These are phyloP conservation scores for Pleurotus citrinopileatus DNA, from an alignment of 768 basidiomycete genomes.

Conservation along the genomic window DNA sequence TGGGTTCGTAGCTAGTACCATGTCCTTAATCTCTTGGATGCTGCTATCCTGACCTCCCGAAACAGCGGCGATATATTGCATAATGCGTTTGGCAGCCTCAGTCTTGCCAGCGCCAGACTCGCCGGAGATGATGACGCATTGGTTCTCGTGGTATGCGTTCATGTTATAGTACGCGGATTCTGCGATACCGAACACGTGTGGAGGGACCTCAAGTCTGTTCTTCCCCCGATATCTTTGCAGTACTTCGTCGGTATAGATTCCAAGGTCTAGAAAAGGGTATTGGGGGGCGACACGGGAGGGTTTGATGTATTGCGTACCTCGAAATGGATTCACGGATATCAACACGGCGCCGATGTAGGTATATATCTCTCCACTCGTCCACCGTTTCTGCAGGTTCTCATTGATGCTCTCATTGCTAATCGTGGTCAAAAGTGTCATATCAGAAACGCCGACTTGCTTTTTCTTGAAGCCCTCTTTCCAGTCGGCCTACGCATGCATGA, in stretches of 20 bases:
- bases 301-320: slow-evolving; percentile 47
- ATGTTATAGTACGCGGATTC: slow-evolving; percentile 98
- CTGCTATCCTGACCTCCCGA: slow-evolving; percentile 85
- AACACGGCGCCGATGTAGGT: slow-evolving; percentile 98
- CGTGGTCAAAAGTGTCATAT: slow-evolving; percentile 96
- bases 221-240: slow-evolving; percentile 88
- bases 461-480: slow-evolving; percentile 99
- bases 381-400: slow-evolving; percentile 95
- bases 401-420: slow-evolving; percentile 98
- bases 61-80: slow-evolving; percentile 99
- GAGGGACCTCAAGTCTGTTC: slow-evolving; percentile 96
- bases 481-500: slow-evolving; percentile 66
- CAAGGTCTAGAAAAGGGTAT: slow-evolving; percentile 63
- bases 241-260: slow-evolving; percentile 93
- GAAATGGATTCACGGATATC: slow-evolving; percentile 99
- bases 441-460: slow-evolving; percentile 96
- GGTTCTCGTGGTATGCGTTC: slow-evolving; percentile 99
- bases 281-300: slow-evolving; percentile 10
- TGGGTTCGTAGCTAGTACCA: slow-evolving; percentile 98
- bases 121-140: slow-evolving; percentile 99
- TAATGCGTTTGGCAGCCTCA: slow-evolving; percentile 97
- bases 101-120: slow-evolving; percentile 99
- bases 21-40: slow-evolving; percentile 98
- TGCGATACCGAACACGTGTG: slow-evolving; percentile 97
- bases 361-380: slow-evolving; percentile 94